Percentiles rank a stretch among this genome's conserved stretches.
These are phyloP conservation scores for Fusarium nurragi DNA, from an alignment of 2,329 filamentous ascomycete species.

Conservation along the genomic window DNA sequence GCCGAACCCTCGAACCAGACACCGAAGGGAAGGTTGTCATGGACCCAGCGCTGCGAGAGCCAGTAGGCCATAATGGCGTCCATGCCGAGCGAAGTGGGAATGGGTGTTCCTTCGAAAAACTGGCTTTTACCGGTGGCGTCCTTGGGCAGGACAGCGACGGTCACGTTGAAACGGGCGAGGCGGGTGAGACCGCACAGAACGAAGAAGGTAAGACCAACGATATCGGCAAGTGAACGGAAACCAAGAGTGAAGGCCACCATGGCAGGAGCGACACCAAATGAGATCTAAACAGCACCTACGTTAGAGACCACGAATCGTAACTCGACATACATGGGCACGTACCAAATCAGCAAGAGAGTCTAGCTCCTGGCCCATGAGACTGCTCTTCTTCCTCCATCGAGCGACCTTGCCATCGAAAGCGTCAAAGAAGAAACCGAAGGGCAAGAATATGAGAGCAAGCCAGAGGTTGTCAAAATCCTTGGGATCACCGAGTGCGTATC, in stretches of 20 bases:
- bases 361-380: constrained; percentile 96
- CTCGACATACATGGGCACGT: constrained; percentile 48
- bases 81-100: constrained; percentile 86
- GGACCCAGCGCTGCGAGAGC: constrained; percentile 81
- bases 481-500: constrained; percentile 84
- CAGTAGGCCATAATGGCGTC: constrained; percentile 90
- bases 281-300: constrained; percentile 69
- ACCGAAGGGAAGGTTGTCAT: constrained; percentile 81
- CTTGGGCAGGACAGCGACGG: constrained; percentile 87
- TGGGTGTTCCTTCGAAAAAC: constrained; percentile 97
- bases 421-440: constrained; percentile 95
- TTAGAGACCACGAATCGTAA: constrained; percentile 13
- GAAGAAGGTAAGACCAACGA: constrained; percentile 83
- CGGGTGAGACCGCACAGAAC: constrained; percentile 94
- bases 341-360: constrained; percentile 96
- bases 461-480: constrained; percentile 75
- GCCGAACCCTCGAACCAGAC: constrained; percentile 70
- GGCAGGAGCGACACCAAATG: constrained; percentile 92
- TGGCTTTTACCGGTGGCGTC: constrained; percentile 89
- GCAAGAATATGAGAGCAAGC: constrained; percentile 85
- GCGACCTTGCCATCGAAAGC: constrained; percentile 98
- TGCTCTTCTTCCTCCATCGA: constrained; percentile 95
- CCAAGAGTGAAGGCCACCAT: constrained; percentile 89
- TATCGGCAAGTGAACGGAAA: constrained; percentile 84
- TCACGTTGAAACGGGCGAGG: constrained; percentile 97